Base-by-base conservation (phyloP, 352 stramenopile genomes). In the Globisporangium okanoganense region DNA sequence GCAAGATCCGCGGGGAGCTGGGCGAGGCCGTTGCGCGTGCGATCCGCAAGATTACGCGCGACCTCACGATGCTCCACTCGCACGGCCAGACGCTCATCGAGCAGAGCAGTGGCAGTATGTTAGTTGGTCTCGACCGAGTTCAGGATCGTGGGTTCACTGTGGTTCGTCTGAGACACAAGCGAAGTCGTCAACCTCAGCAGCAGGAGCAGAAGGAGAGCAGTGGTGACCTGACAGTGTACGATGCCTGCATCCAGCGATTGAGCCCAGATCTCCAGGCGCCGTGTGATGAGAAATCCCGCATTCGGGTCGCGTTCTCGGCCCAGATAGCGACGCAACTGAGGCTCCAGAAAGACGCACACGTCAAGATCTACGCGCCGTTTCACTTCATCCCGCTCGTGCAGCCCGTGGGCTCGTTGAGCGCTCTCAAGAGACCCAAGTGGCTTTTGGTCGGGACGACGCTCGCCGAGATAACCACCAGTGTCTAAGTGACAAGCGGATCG, bases 311-410 rank as follows among this genome's bases (percentile, higher is more conserved):
- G 6, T 85, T 89, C 50, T 58, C 68, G 0, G 43, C 63, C 0
- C 67, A 73, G 24, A 67, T 65, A 5, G 62, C 61, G 3, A 38
- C 72, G 12, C 63, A 62, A 18, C 62, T 85, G 27, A 75, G 73
- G 24, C 55, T 86, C 27, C 55, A 48, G 12, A 47, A 55, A 5
- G 69, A 64, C 25, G 66, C 55, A 13, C 51, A 72, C 35, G 20
- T 89, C 12, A 79, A 76, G 48, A 66, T 89, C 27, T 89, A 78
- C 25, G 69, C 72, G 45, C 82, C 82, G n/a, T 78, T 87, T 60
- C 74, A 86, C 45, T 81, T 91, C 45, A 56, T 89, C 10, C 56
- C 59, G 14, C 50, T 75, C 25, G 22, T 62, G 31, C 43, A 50
- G 45, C 61, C 73, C 20, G 47, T 53, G 48, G 68, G 74, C 44